Percentiles rank a stretch among this genome's conserved stretches.
Conservation (phyloP, 192 early-diverging fungal genomes). For the Oehlia diaphana region DNA sequence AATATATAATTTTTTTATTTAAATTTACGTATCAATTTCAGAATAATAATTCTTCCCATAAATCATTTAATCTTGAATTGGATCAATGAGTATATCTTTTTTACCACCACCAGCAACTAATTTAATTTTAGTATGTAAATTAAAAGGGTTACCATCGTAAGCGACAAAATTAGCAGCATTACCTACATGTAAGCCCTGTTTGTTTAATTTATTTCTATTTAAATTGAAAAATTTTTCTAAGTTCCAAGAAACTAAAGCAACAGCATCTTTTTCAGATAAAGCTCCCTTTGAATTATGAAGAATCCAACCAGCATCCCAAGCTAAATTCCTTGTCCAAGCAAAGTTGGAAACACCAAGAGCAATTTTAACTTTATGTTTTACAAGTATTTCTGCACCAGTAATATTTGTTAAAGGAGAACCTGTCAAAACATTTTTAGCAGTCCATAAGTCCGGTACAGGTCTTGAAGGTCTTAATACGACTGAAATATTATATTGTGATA, state of each 20-base stretch:
- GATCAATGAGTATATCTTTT: slow-evolving; percentile 26
- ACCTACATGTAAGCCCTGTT: slow-evolving; percentile 1
- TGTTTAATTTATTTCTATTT: slow-evolving; percentile 27
- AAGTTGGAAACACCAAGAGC: slow-evolving; percentile 51
- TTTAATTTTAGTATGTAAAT: slow-evolving; percentile 56
- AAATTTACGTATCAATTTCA: too few relatives aligned
- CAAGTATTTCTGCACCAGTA: slow-evolving; percentile 54
- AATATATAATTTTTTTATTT: too few relatives aligned
- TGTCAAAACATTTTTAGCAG: slow-evolving; percentile 58
- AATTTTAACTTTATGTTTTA: slow-evolving; percentile 61
- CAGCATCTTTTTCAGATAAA: slow-evolving; percentile 61
- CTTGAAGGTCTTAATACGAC: slow-evolving; percentile 64
- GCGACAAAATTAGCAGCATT: slow-evolving; percentile 51
- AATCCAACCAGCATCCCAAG: slow-evolving; percentile 80
- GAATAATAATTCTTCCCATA: not conserved
- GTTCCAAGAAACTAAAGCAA: slow-evolving; percentile 70
- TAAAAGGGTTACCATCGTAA: slow-evolving; percentile 65
- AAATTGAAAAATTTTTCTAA: slow-evolving; percentile 67
- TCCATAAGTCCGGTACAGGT: slow-evolving; percentile 64
- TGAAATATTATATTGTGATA: slow-evolving; percentile 56
- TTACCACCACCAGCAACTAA: slow-evolving; percentile 61
- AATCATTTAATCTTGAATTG: slow-evolving; percentile 8
- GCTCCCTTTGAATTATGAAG: slow-evolving; percentile 38
- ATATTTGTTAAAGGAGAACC: slow-evolving; percentile 52
- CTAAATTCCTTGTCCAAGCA: slow-evolving; percentile 58